Conservation (phyloP, 2,329 filamentous ascomycete genomes). For the Trichoderma sp. region DNA sequence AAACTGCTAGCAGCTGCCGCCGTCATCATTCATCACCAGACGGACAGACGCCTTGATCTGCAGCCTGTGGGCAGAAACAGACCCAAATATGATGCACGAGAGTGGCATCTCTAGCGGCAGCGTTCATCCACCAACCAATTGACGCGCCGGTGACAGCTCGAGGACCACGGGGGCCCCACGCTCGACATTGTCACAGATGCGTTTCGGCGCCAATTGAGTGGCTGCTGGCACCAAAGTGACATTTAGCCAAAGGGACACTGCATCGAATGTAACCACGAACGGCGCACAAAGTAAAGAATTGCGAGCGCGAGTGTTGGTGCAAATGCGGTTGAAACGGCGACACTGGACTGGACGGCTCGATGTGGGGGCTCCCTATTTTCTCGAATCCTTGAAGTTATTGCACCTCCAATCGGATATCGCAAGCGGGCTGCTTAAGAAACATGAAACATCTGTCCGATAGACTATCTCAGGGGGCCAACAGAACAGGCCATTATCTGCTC, state of each 20-base stretch:
- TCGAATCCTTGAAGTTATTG: not conserved
- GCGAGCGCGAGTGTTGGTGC: not conserved
- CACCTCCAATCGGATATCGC: not conserved
- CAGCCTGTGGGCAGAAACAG: not conserved
- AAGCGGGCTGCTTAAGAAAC: not conserved
- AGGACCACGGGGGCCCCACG: not conserved
- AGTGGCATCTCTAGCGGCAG: not conserved
- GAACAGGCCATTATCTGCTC: not conserved
- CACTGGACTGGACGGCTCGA: not conserved
- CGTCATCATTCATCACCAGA: not conserved
- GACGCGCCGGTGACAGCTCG: not conserved
- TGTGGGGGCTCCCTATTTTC: not conserved
- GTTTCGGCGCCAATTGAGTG: slow-evolving; percentile 20
- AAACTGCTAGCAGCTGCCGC: not conserved
- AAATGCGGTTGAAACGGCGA: not conserved
- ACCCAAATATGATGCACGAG: not conserved
- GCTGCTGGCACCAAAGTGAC: not conserved
- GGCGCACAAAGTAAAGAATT: not conserved
- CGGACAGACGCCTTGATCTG: not conserved
- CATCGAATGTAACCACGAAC: not conserved
- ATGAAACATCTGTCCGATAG: not conserved
- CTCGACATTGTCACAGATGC: slow-evolving; percentile 7
- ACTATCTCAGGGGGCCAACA: not conserved
- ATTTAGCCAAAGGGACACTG: not conserved
- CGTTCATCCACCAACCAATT: slow-evolving; percentile 14